Evolutionary conservation across 768 basidiomycete genomes (phyloP).

Genomic region (Amanita phalloides): DNA sequence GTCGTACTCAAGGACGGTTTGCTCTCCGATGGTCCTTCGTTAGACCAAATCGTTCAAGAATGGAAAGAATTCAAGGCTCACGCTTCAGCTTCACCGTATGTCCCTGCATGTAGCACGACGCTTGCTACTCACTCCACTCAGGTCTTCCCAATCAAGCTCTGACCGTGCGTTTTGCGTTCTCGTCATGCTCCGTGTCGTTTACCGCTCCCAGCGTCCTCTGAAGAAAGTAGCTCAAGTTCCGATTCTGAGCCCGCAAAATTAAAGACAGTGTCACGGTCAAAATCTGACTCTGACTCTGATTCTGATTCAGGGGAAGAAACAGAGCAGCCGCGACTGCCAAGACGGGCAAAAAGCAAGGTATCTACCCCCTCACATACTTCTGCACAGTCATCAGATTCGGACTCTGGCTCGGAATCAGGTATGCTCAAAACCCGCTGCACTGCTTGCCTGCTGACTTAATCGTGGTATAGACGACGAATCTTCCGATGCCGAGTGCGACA

Average conservation of each 20-base stretch:
- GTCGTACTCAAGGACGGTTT: constrained; percentile 39
- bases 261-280: constrained; percentile 9
- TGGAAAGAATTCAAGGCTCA: constrained; percentile 39
- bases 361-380: neutral
- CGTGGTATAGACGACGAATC: constrained; percentile 22
- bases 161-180: neutral
- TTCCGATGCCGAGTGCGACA: constrained; percentile 16
- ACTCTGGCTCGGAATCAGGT: constrained; percentile 14
- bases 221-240: constrained; percentile 16
- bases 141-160: neutral
- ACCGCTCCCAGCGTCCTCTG: constrained; percentile 8
- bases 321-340: constrained; percentile 13
- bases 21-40: constrained; percentile 32
- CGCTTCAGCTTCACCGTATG: neutral
- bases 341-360: neutral
- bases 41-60: constrained; percentile 55
- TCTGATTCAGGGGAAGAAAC: constrained; percentile 15
- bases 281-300: constrained; percentile 23
- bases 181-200: neutral
- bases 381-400: constrained; percentile 7
- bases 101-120: constrained; percentile 1
- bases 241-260: neutral
- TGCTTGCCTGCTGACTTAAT: neutral
- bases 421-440: neutral
- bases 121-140: neutral